Conservation (phyloP, 2,329 filamentous ascomycete species). For the Pseudogymnoascus sp. region DNA sequence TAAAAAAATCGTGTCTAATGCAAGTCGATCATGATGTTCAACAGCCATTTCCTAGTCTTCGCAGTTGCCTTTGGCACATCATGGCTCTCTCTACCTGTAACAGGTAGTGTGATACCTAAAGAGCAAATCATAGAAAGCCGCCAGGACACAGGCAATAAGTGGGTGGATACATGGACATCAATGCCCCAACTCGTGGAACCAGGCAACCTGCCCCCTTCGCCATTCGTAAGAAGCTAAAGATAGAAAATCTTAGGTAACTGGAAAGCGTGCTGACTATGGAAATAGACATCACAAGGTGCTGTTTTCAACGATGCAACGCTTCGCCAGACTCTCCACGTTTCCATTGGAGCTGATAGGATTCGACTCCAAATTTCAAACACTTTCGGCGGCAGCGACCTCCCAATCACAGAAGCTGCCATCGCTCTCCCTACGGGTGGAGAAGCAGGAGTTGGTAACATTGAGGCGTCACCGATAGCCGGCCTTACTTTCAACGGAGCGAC, state of each 20-base stretch:
- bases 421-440: slow-evolving; percentile 47
- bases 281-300: slow-evolving; percentile 32
- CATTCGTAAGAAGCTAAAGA: slow-evolving; percentile 42
- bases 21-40: neutral
- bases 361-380: slow-evolving; percentile 59
- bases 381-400: slow-evolving; percentile 53
- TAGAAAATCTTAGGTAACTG: too few species aligned
- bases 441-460: slow-evolving; percentile 46
- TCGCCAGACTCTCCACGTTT: slow-evolving; percentile 57
- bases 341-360: slow-evolving; percentile 48
- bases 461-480: slow-evolving; percentile 42
- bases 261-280: neutral
- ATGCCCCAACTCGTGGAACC: slow-evolving; percentile 61
- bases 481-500: slow-evolving; percentile 52
- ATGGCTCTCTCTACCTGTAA: neutral
- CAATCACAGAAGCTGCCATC: slow-evolving; percentile 52
- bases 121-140: neutral
- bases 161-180: slow-evolving; percentile 58
- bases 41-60: neutral
- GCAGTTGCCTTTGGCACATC: neutral
- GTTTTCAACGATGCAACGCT: slow-evolving; percentile 57
- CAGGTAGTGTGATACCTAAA: neutral
- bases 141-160: slow-evolving; percentile 38
- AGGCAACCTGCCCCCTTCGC: slow-evolving; percentile 51
- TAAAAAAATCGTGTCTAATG: neutral